A percentile compares a stretch with the other conserved stretches of the same genome.
Evolutionary conservation across 2,329 filamentous ascomycete species (phyloP).

Genomic region (Botrytis cinerea): DNA sequence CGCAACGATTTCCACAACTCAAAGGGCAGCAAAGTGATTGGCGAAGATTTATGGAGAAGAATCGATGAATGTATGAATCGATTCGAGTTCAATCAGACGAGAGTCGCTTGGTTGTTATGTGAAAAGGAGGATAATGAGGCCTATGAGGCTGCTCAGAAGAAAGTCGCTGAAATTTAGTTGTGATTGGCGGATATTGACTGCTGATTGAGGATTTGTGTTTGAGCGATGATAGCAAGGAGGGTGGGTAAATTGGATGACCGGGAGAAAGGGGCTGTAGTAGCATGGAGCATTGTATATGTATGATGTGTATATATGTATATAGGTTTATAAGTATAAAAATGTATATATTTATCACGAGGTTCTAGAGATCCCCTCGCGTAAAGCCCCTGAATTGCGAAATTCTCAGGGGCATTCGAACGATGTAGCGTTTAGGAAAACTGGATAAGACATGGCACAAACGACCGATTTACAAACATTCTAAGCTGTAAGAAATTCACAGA

Average conservation of each 20-base stretch:
- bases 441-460: neutral
- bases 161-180: neutral
- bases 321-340: neutral
- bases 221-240: neutral
- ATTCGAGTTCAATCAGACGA: conserved; percentile 13
- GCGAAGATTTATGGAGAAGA: conserved; percentile 14
- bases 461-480: neutral
- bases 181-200: neutral
- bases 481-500: neutral
- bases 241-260: neutral
- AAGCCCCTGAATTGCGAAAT: neutral
- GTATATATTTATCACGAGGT: neutral
- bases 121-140: conserved; percentile 21
- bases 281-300: neutral
- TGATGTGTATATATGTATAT: neutral
- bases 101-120: conserved; percentile 21
- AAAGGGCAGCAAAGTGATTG: conserved; percentile 15
- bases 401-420: neutral
- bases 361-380: neutral
- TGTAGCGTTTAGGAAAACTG: neutral
- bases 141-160: neutral
- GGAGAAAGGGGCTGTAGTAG: neutral
- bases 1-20: conserved; percentile 21
- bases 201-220: neutral
- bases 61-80: conserved; percentile 15